Conservation (phyloP, 371 early-diverging fungal genomes). For the Chytridium lagenaria region DNA sequence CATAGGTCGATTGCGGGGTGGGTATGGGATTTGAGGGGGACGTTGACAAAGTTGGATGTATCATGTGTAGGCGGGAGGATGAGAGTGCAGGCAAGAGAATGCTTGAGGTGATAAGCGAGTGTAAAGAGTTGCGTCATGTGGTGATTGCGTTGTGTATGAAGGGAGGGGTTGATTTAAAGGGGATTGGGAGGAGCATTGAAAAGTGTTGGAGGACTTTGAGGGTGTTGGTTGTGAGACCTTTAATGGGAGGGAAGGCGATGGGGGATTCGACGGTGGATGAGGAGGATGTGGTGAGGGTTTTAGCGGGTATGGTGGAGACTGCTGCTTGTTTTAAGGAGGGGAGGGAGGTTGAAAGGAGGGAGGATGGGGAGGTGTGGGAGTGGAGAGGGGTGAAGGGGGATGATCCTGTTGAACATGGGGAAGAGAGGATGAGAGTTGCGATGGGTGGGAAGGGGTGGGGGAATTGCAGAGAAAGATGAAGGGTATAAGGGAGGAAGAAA, state of each 20-base stretch:
- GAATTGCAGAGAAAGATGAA: background rate
- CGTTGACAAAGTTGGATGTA: no score
- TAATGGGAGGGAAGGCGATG: background rate
- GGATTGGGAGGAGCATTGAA: no score
- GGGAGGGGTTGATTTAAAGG: no score
- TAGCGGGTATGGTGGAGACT: background rate
- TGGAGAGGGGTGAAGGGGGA: background rate
- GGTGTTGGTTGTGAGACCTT: background rate
- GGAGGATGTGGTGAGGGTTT: constrained; percentile 10
- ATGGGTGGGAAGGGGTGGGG: background rate
- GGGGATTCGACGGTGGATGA: constrained; percentile 23
- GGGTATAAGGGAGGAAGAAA: background rate
- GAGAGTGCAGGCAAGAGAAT: no score
- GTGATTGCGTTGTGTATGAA: no score
- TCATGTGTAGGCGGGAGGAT: no score
- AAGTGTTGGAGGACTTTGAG: background rate
- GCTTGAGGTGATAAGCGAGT: no score
- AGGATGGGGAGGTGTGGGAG: background rate
- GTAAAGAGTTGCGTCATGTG: no score
- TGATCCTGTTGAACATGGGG: constrained; percentile 5
- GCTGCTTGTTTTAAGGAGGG: background rate
- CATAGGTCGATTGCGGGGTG: background rate
- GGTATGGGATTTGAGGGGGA: no score
- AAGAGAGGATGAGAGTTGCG: background rate
- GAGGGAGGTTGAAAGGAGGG: background rate